Evolutionary conservation across 202 grass and related monocot species (phyloP), one percentile per base, ranked within the genome.

Genomic region (Elaeis oleifera): DNA sequence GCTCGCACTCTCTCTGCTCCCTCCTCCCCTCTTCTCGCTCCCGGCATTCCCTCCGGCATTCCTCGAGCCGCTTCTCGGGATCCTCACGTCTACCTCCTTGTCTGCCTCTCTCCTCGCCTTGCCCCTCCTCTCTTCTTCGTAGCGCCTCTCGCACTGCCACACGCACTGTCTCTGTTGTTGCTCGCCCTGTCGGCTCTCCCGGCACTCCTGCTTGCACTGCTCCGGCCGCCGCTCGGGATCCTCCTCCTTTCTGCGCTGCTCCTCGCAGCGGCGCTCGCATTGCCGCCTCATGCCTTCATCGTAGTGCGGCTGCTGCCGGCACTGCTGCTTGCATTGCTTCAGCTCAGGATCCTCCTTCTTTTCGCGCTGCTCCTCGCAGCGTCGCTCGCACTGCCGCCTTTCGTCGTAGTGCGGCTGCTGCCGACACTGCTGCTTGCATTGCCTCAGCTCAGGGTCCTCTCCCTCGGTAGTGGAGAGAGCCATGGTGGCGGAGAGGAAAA

Each of bases 1-100:
- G 31, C 50, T 32, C 3, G 80, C 85, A 89, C 39, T 36, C 48
- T 54, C 73, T 18, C 69, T 24, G 55, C 18, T 76, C 61, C 23
- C 64, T 17, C 32, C 23, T 18, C 0, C 50, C 57, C 20, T 0
- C 9, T 24, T 57, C 55, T 16, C 53, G 18, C 49, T 36, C 31
- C 51, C 59, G 54, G 64, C 71, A 74, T 27, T 16, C 3, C 3
- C 9, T 16, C 4, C 2, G 51, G 64, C 75, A 83, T 14, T 26
- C 8, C 32, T 3, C 15, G 1, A 58, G 32, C 29, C 53, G 11
- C 63, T 67, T 22, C 22, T 67, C 13, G 8, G n/a, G 60, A n/a
- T 49, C 60, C 31, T 32, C 31, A 6, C 6, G 1, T 32, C 5
- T 6, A 32, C 5, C 5, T 32, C 31, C 31, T 32, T 8, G 5